Conservation (phyloP, 257 asterid species). For the Cynanchum wilfordii region DNA sequence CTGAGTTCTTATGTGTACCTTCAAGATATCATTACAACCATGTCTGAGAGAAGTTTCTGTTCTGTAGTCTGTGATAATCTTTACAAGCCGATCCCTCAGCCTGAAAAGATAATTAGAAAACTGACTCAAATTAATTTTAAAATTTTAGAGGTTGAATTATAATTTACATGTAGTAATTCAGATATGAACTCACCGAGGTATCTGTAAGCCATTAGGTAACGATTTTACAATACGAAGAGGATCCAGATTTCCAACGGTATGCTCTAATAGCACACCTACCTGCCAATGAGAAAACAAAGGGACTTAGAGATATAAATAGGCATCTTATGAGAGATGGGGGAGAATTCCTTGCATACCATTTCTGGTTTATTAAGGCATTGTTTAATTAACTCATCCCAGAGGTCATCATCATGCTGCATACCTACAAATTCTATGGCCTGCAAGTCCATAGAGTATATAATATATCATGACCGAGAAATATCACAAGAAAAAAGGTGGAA, state of each 20-base stretch:
- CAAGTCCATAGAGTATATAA: slow-evolving; percentile 25
- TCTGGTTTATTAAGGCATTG: slow-evolving; percentile 94
- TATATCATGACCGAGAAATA: slow-evolving; percentile 16
- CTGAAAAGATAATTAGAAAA: slow-evolving; percentile 41
- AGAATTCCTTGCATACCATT: slow-evolving; percentile 56
- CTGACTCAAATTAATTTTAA: background rate
- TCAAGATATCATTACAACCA: slow-evolving; percentile 90
- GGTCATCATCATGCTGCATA: slow-evolving; percentile 95
- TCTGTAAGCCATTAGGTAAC: slow-evolving; percentile 96
- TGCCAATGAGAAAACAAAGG: slow-evolving; percentile 28
- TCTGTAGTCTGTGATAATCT: slow-evolving; percentile 90
- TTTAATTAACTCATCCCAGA: slow-evolving; percentile 93
- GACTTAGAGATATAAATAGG: background rate
- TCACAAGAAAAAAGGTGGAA: slow-evolving; percentile 15
- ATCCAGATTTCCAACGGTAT: slow-evolving; percentile 99
- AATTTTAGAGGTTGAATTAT: too few relatives aligned
- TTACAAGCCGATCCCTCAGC: slow-evolving; percentile 89
- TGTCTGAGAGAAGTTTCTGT: slow-evolving; percentile 95
- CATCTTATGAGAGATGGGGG: background rate
- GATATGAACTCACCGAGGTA: slow-evolving; percentile 67
- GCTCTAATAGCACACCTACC: slow-evolving; percentile 94
- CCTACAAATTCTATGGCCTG: slow-evolving; percentile 98
- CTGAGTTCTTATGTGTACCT: slow-evolving; percentile 39
- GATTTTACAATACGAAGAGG: slow-evolving; percentile 81
- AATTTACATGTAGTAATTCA: background rate